A percentile compares a stretch with the other conserved stretches of the same genome.
Evolutionary conservation across 139 green algal genomes (phyloP).

Genomic region (Picochlorum sp.): DNA sequence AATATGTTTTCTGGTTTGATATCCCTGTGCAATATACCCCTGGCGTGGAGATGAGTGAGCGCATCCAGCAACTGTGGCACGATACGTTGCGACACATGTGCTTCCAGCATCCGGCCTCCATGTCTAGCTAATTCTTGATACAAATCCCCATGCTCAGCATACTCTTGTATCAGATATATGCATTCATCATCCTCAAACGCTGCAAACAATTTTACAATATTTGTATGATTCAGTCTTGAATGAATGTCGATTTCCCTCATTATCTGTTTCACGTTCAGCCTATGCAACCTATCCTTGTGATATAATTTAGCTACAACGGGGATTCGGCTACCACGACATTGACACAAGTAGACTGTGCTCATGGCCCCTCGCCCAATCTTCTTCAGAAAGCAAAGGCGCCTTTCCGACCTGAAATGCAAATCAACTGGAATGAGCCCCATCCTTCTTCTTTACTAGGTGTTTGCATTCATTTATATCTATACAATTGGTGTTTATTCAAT

Average conservation of each 20-base stretch:
- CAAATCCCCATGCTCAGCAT: slow-evolving; percentile 43
- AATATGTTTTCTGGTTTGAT: slow-evolving; percentile 76
- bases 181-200: slow-evolving; percentile 70
- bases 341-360: slow-evolving; percentile 24
- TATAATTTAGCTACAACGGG: slow-evolving; percentile 69
- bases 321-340: slow-evolving; percentile 27
- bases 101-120: slow-evolving; percentile 53
- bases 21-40: slow-evolving; percentile 49
- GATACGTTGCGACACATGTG: slow-evolving; percentile 31
- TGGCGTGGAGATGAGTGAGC: slow-evolving; percentile 48
- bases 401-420: too few relatives aligned
- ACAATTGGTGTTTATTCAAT: too few relatives aligned
- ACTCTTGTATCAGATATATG: slow-evolving; percentile 78
- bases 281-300: slow-evolving; percentile 44
- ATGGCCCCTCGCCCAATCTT: slow-evolving; percentile 18
- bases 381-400: too few relatives aligned
- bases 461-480: too few relatives aligned
- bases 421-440: too few relatives aligned
- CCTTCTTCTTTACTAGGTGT: too few relatives aligned
- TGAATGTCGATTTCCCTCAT: slow-evolving; percentile 68
- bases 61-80: slow-evolving; percentile 51
- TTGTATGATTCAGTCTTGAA: slow-evolving; percentile 43
- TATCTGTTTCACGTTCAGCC: slow-evolving; percentile 52
- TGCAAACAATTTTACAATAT: slow-evolving; percentile 61
- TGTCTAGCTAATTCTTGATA: slow-evolving; percentile 48